Percentiles rank a stretch among this genome's conserved stretches.
phyloP scores from a whole-genome alignment of 176 grass and related monocot genomes.

The Poa annua region DNA sequence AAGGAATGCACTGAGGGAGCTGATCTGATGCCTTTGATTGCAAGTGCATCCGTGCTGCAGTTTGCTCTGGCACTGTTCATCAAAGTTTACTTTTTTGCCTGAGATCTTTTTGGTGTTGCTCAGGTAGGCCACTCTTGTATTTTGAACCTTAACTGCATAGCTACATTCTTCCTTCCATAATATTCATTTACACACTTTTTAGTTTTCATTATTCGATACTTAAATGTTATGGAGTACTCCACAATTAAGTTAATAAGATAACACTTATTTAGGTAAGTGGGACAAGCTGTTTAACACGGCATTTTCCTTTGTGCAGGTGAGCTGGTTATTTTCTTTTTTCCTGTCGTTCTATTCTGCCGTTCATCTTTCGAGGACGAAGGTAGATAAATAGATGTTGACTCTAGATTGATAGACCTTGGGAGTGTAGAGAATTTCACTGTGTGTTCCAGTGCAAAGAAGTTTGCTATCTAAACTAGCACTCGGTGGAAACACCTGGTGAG shows the following conservation, averaged over 20 bases:
- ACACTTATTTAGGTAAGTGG: background rate
- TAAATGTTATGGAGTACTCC: slow-evolving; percentile 2
- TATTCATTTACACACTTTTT: background rate
- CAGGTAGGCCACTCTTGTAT: slow-evolving; percentile 38
- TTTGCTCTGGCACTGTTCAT: slow-evolving; percentile 88
- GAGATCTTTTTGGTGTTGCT: slow-evolving; percentile 46
- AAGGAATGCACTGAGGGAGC: slow-evolving; percentile 68
- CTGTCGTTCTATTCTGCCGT: slow-evolving; percentile 28
- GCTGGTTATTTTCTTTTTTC: slow-evolving; percentile 18
- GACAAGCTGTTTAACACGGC: background rate
- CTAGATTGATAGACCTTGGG: slow-evolving; percentile 39
- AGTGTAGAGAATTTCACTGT: slow-evolving; percentile 14
- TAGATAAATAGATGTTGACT: slow-evolving; percentile 46
- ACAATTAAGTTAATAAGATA: background rate
- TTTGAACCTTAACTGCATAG: background rate
- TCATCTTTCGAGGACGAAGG: slow-evolving; percentile 33
- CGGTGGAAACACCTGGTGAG: background rate
- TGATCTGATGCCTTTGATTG: slow-evolving; percentile 71
- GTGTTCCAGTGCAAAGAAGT: slow-evolving; percentile 15
- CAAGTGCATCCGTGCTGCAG: slow-evolving; percentile 71
- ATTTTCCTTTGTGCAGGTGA: slow-evolving; percentile 43
- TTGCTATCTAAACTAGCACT: slow-evolving; percentile 28
- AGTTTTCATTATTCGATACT: background rate
- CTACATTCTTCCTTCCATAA: background rate
- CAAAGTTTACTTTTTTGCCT: slow-evolving; percentile 96